Evolutionary conservation across 768 basidiomycete species (phyloP).

Genomic region (Lactarius sanguifluus): DNA sequence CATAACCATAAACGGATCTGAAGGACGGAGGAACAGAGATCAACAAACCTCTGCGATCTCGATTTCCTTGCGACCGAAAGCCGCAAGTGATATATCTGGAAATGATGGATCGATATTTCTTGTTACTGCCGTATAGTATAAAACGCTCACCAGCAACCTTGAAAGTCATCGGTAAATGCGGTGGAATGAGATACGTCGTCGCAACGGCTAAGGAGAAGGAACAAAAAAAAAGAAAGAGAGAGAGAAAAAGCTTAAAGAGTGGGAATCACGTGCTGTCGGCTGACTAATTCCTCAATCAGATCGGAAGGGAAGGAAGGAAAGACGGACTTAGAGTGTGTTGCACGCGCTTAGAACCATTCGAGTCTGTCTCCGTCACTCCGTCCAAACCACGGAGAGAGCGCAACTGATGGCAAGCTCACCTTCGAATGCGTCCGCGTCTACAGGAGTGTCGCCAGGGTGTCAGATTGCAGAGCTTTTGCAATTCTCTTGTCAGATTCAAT

Average conservation of each 20-base stretch:
- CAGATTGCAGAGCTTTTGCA: slow-evolving; percentile 71
- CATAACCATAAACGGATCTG: slow-evolving; percentile 10
- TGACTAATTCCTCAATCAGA: background rate
- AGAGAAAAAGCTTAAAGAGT: slow-evolving; percentile 21
- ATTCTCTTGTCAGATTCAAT: slow-evolving; percentile 55
- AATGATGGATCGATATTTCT: slow-evolving; percentile 23
- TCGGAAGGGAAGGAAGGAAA: background rate
- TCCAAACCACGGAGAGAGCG: slow-evolving; percentile 5
- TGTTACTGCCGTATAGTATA: background rate
- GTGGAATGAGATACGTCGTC: slow-evolving; percentile 20
- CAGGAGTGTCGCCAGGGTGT: slow-evolving; percentile 41
- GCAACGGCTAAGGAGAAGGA: slow-evolving; percentile 30
- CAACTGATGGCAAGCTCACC: background rate
- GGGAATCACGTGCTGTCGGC: slow-evolving; percentile 5
- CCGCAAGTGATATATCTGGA: slow-evolving; percentile 91
- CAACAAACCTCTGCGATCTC: slow-evolving; percentile 90
- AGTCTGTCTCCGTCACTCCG: background rate
- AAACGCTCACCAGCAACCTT: slow-evolving; percentile 76
- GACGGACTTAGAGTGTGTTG: background rate
- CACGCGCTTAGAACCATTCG: background rate
- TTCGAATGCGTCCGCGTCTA: slow-evolving; percentile 7
- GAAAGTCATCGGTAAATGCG: slow-evolving; percentile 61
- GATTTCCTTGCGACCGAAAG: slow-evolving; percentile 99
- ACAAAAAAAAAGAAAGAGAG: slow-evolving; percentile 30
- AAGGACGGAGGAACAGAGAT: slow-evolving; percentile 27